These are phyloP conservation scores for Phylloporus rhodoxanthus DNA, from an alignment of 768 basidiomycete genomes.

Conservation along the genomic window DNA sequence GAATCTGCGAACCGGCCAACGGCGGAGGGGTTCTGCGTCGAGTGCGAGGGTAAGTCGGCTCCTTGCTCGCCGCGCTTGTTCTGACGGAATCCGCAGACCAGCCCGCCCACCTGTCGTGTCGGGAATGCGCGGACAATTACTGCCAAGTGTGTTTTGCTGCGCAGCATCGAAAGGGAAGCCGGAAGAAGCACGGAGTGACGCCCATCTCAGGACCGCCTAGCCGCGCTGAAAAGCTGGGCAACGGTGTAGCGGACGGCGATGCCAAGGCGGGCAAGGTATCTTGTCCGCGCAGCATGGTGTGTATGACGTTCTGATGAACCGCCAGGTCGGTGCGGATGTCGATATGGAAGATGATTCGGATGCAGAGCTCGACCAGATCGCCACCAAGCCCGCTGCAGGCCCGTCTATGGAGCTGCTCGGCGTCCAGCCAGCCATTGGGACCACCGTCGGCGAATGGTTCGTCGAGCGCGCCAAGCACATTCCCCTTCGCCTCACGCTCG, in stretches of 20 bases:
- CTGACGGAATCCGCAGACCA: conserved; percentile 50
- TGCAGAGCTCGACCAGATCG: conserved; percentile 36
- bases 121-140: conserved; percentile 64
- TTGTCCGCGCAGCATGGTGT: not conserved
- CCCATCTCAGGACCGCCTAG: conserved; percentile 31
- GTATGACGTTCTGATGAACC: conserved; percentile 3
- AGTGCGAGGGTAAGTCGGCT: conserved; percentile 70
- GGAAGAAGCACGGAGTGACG: conserved; percentile 57
- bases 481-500: conserved; percentile 67
- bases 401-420: conserved; percentile 35
- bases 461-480: conserved; percentile 77
- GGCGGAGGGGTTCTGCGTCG: conserved; percentile 67
- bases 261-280: conserved; percentile 19
- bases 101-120: conserved; percentile 69
- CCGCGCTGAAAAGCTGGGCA: conserved; percentile 10
- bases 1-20: conserved; percentile 43
- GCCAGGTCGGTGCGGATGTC: conserved; percentile 29
- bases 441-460: conserved; percentile 78
- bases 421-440: conserved; percentile 55
- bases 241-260: conserved; percentile 9
- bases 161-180: conserved; percentile 76
- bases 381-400: conserved; percentile 20
- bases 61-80: not conserved
- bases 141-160: conserved; percentile 85
- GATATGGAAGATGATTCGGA: conserved; percentile 34